Conservation (phyloP, 495 filamentous ascomycete species). For the Emericellopsis terricola region DNA sequence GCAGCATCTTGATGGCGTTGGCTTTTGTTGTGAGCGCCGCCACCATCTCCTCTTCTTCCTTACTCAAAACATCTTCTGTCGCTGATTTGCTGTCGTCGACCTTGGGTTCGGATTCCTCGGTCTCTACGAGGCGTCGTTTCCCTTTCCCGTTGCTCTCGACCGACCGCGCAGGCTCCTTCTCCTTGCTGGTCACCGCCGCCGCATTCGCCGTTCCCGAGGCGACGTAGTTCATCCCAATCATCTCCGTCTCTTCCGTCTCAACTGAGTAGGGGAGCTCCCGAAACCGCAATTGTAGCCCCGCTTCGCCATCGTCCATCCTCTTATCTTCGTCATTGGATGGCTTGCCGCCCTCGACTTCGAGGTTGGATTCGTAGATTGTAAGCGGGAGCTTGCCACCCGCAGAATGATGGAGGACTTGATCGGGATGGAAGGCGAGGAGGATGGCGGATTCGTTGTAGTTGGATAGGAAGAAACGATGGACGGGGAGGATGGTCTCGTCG, state of each 20-base stretch:
- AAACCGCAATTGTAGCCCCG: slow-evolving; percentile 46
- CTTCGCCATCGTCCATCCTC: slow-evolving; percentile 59
- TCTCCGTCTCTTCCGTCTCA: slow-evolving; percentile 90
- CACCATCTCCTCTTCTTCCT: slow-evolving; percentile 61
- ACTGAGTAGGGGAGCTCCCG: slow-evolving; percentile 69
- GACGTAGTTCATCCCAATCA: slow-evolving; percentile 89
- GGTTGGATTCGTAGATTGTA: slow-evolving; percentile 74
- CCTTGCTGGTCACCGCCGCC: slow-evolving; percentile 30
- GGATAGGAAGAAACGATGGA: slow-evolving; percentile 59
- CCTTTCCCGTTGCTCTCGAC: slow-evolving; percentile 23
- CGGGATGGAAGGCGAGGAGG: slow-evolving; percentile 68
- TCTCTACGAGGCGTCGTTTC: slow-evolving; percentile 21
- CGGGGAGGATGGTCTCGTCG: slow-evolving; percentile 40
- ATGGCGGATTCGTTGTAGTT: slow-evolving; percentile 71
- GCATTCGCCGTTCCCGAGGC: slow-evolving; percentile 70
- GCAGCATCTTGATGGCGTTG: slow-evolving; percentile 85
- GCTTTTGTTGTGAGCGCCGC: slow-evolving; percentile 59
- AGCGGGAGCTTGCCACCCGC: slow-evolving; percentile 69
- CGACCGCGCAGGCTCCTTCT: slow-evolving; percentile 16
- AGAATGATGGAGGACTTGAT: slow-evolving; percentile 30
- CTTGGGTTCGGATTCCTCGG: slow-evolving; percentile 11
- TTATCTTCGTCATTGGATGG: slow-evolving; percentile 39
- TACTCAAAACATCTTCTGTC: slow-evolving; percentile 29
- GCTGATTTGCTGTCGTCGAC: slow-evolving; percentile 17
- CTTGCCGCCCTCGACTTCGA: slow-evolving; percentile 38